Conservation (phyloP, 495 filamentous ascomycete genomes). For the Penicillium pancosmium region DNA sequence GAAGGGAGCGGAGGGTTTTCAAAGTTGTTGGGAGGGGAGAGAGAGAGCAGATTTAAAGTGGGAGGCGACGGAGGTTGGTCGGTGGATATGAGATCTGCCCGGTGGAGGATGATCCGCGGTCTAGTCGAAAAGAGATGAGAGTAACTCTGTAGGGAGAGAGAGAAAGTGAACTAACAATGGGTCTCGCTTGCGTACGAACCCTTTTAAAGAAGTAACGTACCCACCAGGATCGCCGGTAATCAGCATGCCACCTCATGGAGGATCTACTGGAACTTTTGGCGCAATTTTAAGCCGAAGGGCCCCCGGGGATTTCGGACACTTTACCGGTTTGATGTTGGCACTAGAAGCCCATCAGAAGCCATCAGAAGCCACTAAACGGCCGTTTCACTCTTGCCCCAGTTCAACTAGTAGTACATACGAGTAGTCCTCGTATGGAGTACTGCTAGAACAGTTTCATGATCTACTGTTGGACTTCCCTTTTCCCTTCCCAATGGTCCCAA, state of each 20-base stretch:
- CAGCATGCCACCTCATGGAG: background rate
- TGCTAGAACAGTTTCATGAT: no score
- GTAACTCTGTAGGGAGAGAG: no score
- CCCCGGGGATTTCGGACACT: background rate
- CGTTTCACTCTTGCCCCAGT: background rate
- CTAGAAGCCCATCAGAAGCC: constrained; percentile 4
- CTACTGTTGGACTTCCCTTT: no score
- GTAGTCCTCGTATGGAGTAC: no score
- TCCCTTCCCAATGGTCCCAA: no score
- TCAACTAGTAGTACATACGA: background rate
- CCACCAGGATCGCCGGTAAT: background rate
- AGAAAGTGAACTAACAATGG: background rate
- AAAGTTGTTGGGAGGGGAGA: constrained; percentile 1
- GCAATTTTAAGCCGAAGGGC: background rate
- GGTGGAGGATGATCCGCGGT: constrained; percentile 32
- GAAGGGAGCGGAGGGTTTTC: background rate
- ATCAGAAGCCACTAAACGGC: background rate
- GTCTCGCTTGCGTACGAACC: constrained; percentile 2
- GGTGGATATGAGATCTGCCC: constrained; percentile 26
- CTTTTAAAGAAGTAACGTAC: background rate
- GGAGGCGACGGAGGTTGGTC: constrained; percentile 5
- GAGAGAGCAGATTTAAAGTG: constrained; percentile 11
- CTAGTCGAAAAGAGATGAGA: constrained; percentile 9
- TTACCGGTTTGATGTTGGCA: constrained; percentile 1
- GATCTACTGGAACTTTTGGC: background rate